Evolutionary conservation across 2,329 filamentous ascomycete genomes (phyloP).

Genomic region (Penicillium expansum): DNA sequence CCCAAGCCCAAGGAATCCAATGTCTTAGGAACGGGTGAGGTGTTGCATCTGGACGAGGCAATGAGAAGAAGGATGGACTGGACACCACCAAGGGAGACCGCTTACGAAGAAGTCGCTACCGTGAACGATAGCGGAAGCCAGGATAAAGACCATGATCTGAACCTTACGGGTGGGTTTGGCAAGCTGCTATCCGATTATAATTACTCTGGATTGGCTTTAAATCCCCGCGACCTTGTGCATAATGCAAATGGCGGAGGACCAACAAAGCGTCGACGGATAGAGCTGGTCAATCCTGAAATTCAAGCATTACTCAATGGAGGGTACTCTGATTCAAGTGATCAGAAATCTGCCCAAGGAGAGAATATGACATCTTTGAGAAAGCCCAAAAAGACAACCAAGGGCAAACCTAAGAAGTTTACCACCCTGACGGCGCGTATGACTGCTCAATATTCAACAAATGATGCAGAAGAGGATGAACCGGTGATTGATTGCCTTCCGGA

Average conservation of each 20-base stretch:
- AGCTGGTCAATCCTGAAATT: conserved; percentile 30
- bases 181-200: conserved; percentile 43
- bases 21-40: conserved; percentile 21
- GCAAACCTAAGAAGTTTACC: conserved; percentile 65
- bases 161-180: conserved; percentile 26
- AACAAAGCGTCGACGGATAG: conserved; percentile 40
- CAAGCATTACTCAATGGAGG: conserved; percentile 13
- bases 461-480: conserved; percentile 23
- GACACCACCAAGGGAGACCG: conserved; percentile 61
- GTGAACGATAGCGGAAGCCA: conserved; percentile 9
- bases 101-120: conserved; percentile 21
- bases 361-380: conserved; percentile 11
- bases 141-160: not conserved
- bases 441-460: conserved; percentile 59
- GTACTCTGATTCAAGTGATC: conserved; percentile 5
- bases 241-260: conserved; percentile 23
- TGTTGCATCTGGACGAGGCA: conserved; percentile 46
- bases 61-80: conserved; percentile 59
- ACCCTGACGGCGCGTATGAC: conserved; percentile 79
- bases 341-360: conserved; percentile 15
- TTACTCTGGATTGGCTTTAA: conserved; percentile 30
- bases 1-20: conserved; percentile 13
- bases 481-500: conserved; percentile 6
- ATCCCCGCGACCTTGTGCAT: conserved; percentile 9
- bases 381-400: conserved; percentile 41